phyloP scores from a whole-genome alignment of 306 rosid species.

The Gastrolobium bilobum region DNA sequence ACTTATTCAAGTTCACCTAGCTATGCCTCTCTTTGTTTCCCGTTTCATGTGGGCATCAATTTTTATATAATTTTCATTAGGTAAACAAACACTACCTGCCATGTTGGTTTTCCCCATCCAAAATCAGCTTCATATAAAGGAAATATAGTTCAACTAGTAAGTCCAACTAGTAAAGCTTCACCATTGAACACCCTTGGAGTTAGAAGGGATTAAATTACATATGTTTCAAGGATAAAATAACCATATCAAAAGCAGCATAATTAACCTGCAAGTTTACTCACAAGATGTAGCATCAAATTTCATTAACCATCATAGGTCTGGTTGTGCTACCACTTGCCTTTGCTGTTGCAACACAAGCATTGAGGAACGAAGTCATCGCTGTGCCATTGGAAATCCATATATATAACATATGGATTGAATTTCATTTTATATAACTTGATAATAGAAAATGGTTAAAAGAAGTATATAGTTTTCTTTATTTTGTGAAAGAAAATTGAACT shows the following conservation, averaged over 20 bases:
- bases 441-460: too few relatives aligned
- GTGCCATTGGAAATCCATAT: neutral
- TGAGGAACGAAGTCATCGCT: neutral
- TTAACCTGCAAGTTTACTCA: neutral
- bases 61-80: conserved; percentile 32
- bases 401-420: too few relatives aligned
- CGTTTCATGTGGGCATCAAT: conserved; percentile 42
- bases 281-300: neutral
- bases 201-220: neutral
- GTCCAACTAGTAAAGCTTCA: conserved; percentile 29
- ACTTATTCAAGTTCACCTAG: conserved; percentile 53
- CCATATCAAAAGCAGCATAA: neutral
- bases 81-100: conserved; percentile 45
- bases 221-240: neutral
- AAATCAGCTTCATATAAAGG: conserved; percentile 52
- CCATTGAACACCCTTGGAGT: neutral
- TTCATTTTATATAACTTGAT: too few relatives aligned
- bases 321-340: neutral
- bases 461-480: too few relatives aligned
- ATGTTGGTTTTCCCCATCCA: conserved; percentile 61
- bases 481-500: too few relatives aligned
- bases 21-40: conserved; percentile 51
- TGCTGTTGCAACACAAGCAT: neutral
- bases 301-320: too few relatives aligned
- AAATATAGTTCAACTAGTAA: conserved; percentile 29